Percentiles rank a stretch among this genome's conserved stretches.
Evolutionary conservation across 257 asterid genomes (phyloP).

Genomic region (Solanum paucissectum): DNA sequence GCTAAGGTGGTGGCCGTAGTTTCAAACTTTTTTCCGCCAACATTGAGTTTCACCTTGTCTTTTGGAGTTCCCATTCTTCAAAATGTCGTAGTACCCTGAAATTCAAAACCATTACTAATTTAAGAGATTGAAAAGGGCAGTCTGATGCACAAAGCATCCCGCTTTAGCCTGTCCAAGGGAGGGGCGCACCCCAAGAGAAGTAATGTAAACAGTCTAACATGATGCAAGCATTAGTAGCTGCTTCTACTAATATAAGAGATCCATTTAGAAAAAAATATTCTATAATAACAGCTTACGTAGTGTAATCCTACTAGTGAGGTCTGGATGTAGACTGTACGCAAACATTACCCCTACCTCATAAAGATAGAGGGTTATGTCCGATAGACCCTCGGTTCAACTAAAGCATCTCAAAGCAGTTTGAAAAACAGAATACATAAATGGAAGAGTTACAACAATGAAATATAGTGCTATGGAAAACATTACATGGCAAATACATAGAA

Average conservation of each 20-base stretch:
- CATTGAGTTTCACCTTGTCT: conserved; percentile 57
- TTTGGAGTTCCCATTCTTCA: conserved; percentile 55
- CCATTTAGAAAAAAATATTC: background rate
- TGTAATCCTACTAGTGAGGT: no score
- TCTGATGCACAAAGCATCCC: background rate
- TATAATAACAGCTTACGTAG: no score
- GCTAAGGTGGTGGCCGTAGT: conserved; percentile 84
- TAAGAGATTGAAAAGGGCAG: background rate
- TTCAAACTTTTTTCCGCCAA: conserved; percentile 67
- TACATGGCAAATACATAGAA: background rate
- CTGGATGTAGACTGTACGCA: no score
- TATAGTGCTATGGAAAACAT: background rate
- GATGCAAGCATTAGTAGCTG: background rate
- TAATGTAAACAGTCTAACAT: no score
- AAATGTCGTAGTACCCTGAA: background rate
- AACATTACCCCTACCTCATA: no score
- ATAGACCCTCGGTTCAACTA: background rate
- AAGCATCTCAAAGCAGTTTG: background rate
- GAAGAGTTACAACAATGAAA: background rate
- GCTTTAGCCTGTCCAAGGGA: background rate
- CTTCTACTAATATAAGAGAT: background rate
- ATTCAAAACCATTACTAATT: background rate
- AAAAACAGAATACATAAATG: background rate
- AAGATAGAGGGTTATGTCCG: background rate
- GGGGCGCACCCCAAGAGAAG: background rate